Evolutionary conservation across 2,329 filamentous ascomycete genomes (phyloP), one percentile per base, ranked within the genome.

Genomic region (Cladosporium velox): DNA sequence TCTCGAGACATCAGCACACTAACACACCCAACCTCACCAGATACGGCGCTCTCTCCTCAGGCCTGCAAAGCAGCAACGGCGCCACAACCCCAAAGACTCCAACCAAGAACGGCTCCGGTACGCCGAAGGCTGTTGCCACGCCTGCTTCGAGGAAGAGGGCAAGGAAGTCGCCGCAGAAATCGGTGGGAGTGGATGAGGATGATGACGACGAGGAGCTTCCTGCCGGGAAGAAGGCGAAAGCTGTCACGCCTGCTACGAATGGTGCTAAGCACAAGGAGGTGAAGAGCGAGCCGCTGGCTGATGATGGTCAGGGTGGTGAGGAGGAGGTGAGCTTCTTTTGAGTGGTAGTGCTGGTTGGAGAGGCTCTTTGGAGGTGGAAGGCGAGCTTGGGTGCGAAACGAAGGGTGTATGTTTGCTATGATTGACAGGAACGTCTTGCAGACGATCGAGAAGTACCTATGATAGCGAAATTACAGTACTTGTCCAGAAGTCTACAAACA

Each of bases 71-170:
- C 64, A 59, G 44, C 44, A 52, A 61, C 58, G 35, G 12, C 30
- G 32, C 38, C 62, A 35, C 38, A 11, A 24, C 61, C 18, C 32
- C 38, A 11, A 32, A 26, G 44, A 55, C 64, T 1, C 64, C 65
- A 11, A 32, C 52, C 54, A 64, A 47, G 32, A 49, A 44, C 15
- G 54, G 34, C 15, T 18, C 38, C 24, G 44, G 28, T 38, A 49
- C 54, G 8, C 41, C 28, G 26, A 52, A 52, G 6, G 60, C 54
- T 35, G 32, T 26, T 57, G 34, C 30, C 28, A 67, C 62, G 26
- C 44, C 62, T 44, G 62, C 12, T n/a, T 44, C 59, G 32, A 64
- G 51, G 30, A 59, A 55, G 61, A 67, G 64, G 64, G 66, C 49
- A 7, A 57, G 58, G 35, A 52, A 66, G 51, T 44, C 28, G 32